These are phyloP conservation scores for Catenaria anguillulae DNA, from an alignment of 371 early-diverging fungal species.

Conservation along the genomic window DNA sequence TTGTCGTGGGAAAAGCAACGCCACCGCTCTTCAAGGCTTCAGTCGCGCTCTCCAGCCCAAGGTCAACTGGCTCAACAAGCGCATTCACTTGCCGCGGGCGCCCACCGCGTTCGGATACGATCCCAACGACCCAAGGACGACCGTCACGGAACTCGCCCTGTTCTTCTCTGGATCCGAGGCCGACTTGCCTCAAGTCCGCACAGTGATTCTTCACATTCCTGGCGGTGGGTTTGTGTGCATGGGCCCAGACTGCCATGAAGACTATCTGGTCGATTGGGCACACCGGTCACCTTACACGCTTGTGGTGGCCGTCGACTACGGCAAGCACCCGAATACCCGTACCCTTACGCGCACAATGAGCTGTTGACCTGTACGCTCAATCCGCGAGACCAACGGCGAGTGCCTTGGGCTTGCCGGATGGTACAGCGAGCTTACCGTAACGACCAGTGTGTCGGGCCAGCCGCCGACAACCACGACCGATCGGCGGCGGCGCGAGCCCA, in stretches of 20 bases:
- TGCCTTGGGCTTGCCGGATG: conserved; percentile 52
- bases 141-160: conserved; percentile 23
- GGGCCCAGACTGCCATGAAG: conserved; percentile 60
- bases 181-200: conserved; percentile 22
- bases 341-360: conserved; percentile 80
- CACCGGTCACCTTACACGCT: conserved; percentile 25
- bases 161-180: conserved; percentile 31
- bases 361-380: conserved; percentile 70
- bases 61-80: conserved; percentile 30
- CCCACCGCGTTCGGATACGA: neutral
- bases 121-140: neutral
- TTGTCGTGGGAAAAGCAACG: conserved; percentile 75
- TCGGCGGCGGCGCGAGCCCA: conserved; percentile 20
- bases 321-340: conserved; percentile 89
- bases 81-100: conserved; percentile 33
- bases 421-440: conserved; percentile 22
- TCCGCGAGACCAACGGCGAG: conserved; percentile 48
- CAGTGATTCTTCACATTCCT: neutral
- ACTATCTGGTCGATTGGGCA: conserved; percentile 52
- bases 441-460: neutral
- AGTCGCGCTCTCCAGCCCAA: conserved; percentile 33
- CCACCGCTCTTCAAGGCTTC: conserved; percentile 44
- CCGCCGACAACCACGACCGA: neutral
- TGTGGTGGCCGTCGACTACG: conserved; percentile 74
- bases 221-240: conserved; percentile 52